Evolutionary conservation across 2,329 filamentous ascomycete species (phyloP), one percentile per base, ranked within the genome.

Genomic region (Xylaria sp.): DNA sequence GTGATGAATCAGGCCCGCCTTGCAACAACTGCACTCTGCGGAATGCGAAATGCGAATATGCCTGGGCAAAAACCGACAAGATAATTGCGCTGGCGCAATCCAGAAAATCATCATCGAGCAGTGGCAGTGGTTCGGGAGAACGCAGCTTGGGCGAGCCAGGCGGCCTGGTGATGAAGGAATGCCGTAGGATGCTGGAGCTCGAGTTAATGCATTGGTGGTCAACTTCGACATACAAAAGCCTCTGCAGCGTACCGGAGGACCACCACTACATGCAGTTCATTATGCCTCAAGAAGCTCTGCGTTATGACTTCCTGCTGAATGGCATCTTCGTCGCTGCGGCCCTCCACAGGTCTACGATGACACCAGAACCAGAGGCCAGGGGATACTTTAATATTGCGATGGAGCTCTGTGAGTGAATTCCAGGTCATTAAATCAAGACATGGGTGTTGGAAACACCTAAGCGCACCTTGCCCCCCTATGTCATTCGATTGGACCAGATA

Each of bases 161-260:
- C 23, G 36, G 57, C 13, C 59, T 68, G 23, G 69, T 63, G 10
- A n/a, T 66, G 57, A 65, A 59, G 38, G 71, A 72, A 57, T 67
- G 69, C 9, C 74, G 72, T 0, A 74, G 78, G 33, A 71, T 78
- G 17, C 73, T 82, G 28, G 84, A 85, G 65, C 78, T 87, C 9
- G 84, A 86, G 67, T 73, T 87, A 53, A 85, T 87, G 82, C 84
- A 86, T 69, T 82, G 82, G 33, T 87, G 83, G 79, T 81, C 83
- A 1, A 84, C 81, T 0, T 79, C 78, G 20, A 86, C 83, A 0
- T 86, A 80, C 70, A 78, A 78, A 20, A 76, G 76, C 46, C 73
- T 82, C 42, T 77, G 72, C 26, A 81, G 80, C 44, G 78, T 85
- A 6, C 79, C 80, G 0, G 76, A 80, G 17, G 80, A 81, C 54